A percentile compares a stretch with the other conserved stretches of the same genome.
These are phyloP conservation scores for Pugionium cornutum DNA, from an alignment of 345 rosid genomes.

Conservation along the genomic window DNA sequence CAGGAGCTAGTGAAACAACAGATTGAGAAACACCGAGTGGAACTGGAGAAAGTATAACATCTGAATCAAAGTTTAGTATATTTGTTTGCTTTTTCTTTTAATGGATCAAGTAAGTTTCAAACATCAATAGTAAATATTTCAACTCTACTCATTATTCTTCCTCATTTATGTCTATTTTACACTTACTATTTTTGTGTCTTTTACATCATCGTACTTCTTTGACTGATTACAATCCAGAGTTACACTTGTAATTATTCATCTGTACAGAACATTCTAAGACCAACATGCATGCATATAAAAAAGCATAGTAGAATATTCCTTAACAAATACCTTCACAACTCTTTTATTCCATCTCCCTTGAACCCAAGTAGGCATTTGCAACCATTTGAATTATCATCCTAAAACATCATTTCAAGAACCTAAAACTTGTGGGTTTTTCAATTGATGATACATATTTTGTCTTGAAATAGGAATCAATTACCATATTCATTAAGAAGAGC, in stretches of 20 bases:
- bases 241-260: neutral
- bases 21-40: slow-evolving; percentile 58
- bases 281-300: neutral
- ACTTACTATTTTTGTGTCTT: slow-evolving; percentile 45
- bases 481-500: slow-evolving; percentile 97
- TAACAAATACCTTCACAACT: slow-evolving; percentile 64
- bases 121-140: slow-evolving; percentile 3
- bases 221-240: slow-evolving; percentile 4
- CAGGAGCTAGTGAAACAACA: slow-evolving; percentile 67
- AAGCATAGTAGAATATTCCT: neutral
- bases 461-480: slow-evolving; percentile 18
- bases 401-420: slow-evolving; percentile 22
- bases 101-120: neutral
- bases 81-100: too few species aligned
- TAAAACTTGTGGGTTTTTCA: neutral
- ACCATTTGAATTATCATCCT: slow-evolving; percentile 64
- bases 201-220: slow-evolving; percentile 35
- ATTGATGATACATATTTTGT: neutral
- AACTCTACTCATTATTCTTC: neutral
- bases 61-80: too few species aligned
- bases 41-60: slow-evolving; percentile 64
- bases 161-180: slow-evolving; percentile 48
- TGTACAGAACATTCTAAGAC: neutral
- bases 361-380: slow-evolving; percentile 93
- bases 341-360: slow-evolving; percentile 80